Base-by-base conservation (phyloP, 495 filamentous ascomycete genomes). In the Chaetomidium leptoderma region DNA sequence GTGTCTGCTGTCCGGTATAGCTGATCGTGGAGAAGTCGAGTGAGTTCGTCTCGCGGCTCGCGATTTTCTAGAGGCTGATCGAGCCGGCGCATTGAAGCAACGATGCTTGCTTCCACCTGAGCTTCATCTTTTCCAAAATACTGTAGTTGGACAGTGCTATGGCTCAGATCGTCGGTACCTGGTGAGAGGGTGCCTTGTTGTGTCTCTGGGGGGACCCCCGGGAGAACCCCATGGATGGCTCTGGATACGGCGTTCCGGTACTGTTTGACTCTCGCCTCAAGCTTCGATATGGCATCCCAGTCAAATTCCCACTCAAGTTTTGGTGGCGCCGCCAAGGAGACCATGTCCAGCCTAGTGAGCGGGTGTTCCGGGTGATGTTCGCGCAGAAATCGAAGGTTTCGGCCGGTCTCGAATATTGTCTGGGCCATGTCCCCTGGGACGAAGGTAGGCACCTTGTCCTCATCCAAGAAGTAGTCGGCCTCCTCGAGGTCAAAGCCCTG, bases 281-380 rank as follows among this genome's bases (percentile, higher is more conserved):
- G 74, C 40, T 66, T 60, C 50, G 87, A 82, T 17, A 96, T 84
- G 53, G 86, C 82, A 45, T 79, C 70, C 91, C 92, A 95, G 3
- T 83, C 81, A 53, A 87, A 92, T 33, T 82, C 81, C 87, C 86
- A 93, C 27, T 85, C 74, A 13, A 95, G 70, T 19, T 63, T 70
- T 2, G 87, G 85, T 35, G 81, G 76, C 23, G 75, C 70, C 19
- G 74, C 66, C n/a, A 66, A 65, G 17, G 62, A 64, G 29, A 82
- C 70, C 11, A 74, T 65, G 40, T 79, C 77, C 30, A 71, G 63
- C 48, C 74, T 77, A 21, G 83, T 78, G 46, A 97, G 74, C 0
- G 89, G 87, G 69, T 97, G 90, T 6, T 86, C 77, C n/a, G 90
- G 83, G 63, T 91, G 86, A 63, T 88, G 83, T 13, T 73, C 74